Percentiles rank a stretch among this genome's conserved stretches.
Conservation (phyloP, 495 filamentous ascomycete species). For the Aspergillus cavernicola region DNA sequence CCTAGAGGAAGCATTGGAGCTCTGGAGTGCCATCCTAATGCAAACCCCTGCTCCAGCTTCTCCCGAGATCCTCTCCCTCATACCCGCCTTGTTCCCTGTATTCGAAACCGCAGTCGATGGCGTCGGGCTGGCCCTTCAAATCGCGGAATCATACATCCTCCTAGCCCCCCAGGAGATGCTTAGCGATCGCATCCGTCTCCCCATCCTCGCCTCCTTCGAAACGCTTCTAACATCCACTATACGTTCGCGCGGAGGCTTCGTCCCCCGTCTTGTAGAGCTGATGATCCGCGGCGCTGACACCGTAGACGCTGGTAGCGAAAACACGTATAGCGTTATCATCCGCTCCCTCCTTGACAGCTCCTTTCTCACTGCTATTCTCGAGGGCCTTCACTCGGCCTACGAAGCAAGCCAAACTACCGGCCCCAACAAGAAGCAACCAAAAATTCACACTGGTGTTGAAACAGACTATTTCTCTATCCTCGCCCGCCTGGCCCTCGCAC, state of each 20-base stretch:
- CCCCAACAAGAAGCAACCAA: slow-evolving; percentile 59
- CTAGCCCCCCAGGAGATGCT: slow-evolving; percentile 76
- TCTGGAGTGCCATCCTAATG: slow-evolving; percentile 74
- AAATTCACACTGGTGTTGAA: slow-evolving; percentile 64
- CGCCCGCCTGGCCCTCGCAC: slow-evolving; percentile 69
- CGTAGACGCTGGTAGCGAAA: slow-evolving; percentile 66
- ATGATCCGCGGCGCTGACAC: slow-evolving; percentile 66
- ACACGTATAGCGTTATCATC: slow-evolving; percentile 58
- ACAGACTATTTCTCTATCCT: slow-evolving; percentile 83
- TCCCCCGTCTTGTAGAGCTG: slow-evolving; percentile 65
- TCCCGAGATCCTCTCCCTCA: slow-evolving; percentile 62
- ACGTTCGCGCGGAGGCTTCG: slow-evolving; percentile 60
- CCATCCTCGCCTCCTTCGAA: slow-evolving; percentile 55
- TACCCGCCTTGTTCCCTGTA: slow-evolving; percentile 64
- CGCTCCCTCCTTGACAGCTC: slow-evolving; percentile 65
- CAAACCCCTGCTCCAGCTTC: slow-evolving; percentile 66
- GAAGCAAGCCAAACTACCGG: slow-evolving; percentile 73
- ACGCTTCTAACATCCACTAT: slow-evolving; percentile 51
- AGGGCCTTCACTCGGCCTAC: slow-evolving; percentile 66
- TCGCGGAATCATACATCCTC: slow-evolving; percentile 74
- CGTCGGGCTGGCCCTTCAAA: slow-evolving; percentile 64
- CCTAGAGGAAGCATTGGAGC: slow-evolving; percentile 84
- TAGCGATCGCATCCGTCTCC: slow-evolving; percentile 54
- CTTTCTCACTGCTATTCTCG: slow-evolving; percentile 62
- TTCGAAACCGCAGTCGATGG: slow-evolving; percentile 67